Conservation (phyloP, 306 rosid species). For the Prunus armeniaca region DNA sequence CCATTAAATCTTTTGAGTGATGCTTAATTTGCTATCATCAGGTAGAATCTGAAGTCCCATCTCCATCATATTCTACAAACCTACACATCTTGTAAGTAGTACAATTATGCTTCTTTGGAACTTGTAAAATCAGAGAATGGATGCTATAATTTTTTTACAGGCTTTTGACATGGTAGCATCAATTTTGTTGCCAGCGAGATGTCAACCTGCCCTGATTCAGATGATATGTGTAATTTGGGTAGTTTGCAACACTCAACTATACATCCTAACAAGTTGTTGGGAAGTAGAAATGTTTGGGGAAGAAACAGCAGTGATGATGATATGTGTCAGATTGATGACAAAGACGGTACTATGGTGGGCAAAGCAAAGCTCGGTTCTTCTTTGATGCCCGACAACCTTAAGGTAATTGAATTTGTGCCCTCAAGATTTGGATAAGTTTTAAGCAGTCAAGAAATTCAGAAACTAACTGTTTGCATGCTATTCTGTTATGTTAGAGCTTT, state of each 20-base stretch:
- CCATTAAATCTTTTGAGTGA: slow-evolving; percentile 14
- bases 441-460: slow-evolving; percentile 13
- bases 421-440: slow-evolving; percentile 13
- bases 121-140: slow-evolving; percentile 23
- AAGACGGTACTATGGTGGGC: slow-evolving; percentile 42
- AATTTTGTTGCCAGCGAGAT: slow-evolving; percentile 41
- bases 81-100: slow-evolving; percentile 48
- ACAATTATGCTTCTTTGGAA: slow-evolving; percentile 2
- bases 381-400: slow-evolving; percentile 44
- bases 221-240: slow-evolving; percentile 52
- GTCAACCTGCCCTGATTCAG: slow-evolving; percentile 31
- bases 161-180: slow-evolving; percentile 16
- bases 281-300: slow-evolving; percentile 52
- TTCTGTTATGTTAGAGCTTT: slow-evolving; percentile 55
- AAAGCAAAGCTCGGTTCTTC: slow-evolving; percentile 48
- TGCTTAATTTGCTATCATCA: slow-evolving; percentile 28
- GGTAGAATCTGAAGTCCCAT: slow-evolving; percentile 51
- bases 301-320: slow-evolving; percentile 58
- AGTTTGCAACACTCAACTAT: slow-evolving; percentile 50
- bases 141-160: slow-evolving; percentile 12
- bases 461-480: slow-evolving; percentile 13
- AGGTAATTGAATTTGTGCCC: slow-evolving; percentile 45
- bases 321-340: slow-evolving; percentile 80
- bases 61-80: slow-evolving; percentile 38
- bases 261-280: slow-evolving; percentile 38